phyloP scores from a whole-genome alignment of 768 basidiomycete genomes.

The Baorangia bicolor region DNA sequence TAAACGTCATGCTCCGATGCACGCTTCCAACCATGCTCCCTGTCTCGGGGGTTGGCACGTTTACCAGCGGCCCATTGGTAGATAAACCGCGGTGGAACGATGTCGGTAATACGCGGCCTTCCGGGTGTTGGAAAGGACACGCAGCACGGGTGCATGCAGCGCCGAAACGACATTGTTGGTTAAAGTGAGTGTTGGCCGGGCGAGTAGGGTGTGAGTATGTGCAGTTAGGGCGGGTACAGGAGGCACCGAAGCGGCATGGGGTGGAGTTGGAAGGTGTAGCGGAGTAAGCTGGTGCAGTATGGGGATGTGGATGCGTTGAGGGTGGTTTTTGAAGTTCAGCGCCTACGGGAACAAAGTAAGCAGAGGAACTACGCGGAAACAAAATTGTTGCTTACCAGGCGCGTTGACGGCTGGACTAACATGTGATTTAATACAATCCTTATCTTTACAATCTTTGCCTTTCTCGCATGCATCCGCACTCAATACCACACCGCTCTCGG shows the following conservation, averaged over 20 bases:
- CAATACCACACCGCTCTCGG: slow-evolving; percentile 91
- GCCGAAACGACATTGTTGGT: slow-evolving; percentile 78
- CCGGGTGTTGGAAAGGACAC: slow-evolving; percentile 91
- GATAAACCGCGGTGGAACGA: slow-evolving; percentile 79
- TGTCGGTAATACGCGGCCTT: slow-evolving; percentile 75
- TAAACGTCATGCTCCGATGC: slow-evolving; percentile 72
- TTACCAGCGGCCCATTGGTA: slow-evolving; percentile 58
- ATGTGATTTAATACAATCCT: slow-evolving; percentile 90
- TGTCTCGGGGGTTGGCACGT: slow-evolving; percentile 57
- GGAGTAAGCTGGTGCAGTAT: slow-evolving; percentile 30
- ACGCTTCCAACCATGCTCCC: slow-evolving; percentile 69
- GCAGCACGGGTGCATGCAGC: slow-evolving; percentile 79
- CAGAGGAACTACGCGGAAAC: not conserved
- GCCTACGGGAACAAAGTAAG: slow-evolving; percentile 21
- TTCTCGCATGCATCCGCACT: slow-evolving; percentile 92
- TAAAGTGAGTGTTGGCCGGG: slow-evolving; percentile 35
- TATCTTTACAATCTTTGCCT: slow-evolving; percentile 86
- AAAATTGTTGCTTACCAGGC: slow-evolving; percentile 41
- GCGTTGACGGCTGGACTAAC: slow-evolving; percentile 82
- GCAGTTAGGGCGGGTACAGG: slow-evolving; percentile 69
- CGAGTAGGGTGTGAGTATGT: slow-evolving; percentile 66
- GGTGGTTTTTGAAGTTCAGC: slow-evolving; percentile 37
- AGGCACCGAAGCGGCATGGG: slow-evolving; percentile 67
- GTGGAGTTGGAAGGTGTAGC: slow-evolving; percentile 30
- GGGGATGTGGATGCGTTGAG: slow-evolving; percentile 36